Evolutionary conservation across 164 flowering plant genomes (phyloP).

Genomic region (Dillenia suffruticosa): DNA sequence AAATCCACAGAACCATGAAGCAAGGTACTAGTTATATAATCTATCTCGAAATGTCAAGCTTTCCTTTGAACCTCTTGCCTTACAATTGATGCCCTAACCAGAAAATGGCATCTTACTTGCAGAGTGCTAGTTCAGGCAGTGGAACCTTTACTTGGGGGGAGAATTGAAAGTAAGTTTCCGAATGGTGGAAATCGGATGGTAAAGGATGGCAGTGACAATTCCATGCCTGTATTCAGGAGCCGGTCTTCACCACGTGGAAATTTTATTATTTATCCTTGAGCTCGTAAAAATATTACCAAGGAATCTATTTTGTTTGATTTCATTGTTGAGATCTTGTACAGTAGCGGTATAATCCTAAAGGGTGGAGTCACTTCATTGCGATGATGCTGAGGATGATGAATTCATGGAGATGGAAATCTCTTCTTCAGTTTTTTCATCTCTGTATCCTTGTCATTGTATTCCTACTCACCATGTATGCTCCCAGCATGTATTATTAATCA

Average conservation of each 20-base stretch:
- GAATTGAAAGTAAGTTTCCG: slow-evolving; percentile 37
- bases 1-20: slow-evolving; percentile 49
- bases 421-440: too few relatives aligned
- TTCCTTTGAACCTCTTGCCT: background rate
- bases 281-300: background rate
- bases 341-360: background rate
- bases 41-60: background rate
- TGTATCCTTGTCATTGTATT: too few relatives aligned
- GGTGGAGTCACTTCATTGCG: too few relatives aligned
- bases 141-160: slow-evolving; percentile 30
- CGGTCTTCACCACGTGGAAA: slow-evolving; percentile 72
- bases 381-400: too few relatives aligned
- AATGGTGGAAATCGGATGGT: slow-evolving; percentile 19
- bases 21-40: slow-evolving; percentile 31
- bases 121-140: slow-evolving; percentile 36
- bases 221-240: slow-evolving; percentile 51
- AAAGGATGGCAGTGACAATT: slow-evolving; percentile 39
- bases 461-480: too few relatives aligned
- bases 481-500: too few relatives aligned
- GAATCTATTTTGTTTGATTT: background rate
- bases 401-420: too few relatives aligned
- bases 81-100: background rate
- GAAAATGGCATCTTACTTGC: slow-evolving; percentile 9
- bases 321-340: slow-evolving; percentile 13
- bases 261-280: slow-evolving; percentile 40